Evolutionary conservation across 345 rosid genomes (phyloP).

Genomic region (Hypericum androsaemum): DNA sequence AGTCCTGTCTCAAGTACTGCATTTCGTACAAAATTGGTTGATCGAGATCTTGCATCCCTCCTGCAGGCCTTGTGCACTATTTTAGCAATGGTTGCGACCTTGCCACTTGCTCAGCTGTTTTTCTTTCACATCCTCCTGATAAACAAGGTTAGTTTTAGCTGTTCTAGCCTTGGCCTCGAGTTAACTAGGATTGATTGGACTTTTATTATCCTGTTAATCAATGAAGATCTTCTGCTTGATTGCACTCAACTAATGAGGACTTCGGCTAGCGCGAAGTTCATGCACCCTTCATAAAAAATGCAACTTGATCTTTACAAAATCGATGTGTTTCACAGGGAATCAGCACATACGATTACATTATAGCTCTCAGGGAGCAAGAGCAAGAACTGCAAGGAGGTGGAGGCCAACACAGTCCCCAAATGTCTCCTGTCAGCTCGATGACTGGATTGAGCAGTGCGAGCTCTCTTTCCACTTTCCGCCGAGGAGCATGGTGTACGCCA

Average conservation of each 20-base stretch:
- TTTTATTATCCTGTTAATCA: no score
- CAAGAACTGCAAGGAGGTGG: conserved; percentile 85
- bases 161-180: not conserved
- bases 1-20: not conserved
- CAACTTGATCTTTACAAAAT: no score
- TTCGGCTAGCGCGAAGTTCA: no score
- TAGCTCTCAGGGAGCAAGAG: conserved; percentile 94
- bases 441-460: conserved; percentile 97
- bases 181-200: not conserved
- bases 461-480: conserved; percentile 82
- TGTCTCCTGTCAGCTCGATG: conserved; percentile 91
- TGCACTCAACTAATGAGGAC: no score
- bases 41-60: not conserved
- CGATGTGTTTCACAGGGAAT: conserved; percentile 47
- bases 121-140: conserved; percentile 92
- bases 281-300: no score
- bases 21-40: conserved; percentile 1
- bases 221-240: no score
- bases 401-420: conserved; percentile 88
- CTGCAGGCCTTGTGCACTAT: conserved; percentile 73
- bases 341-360: conserved; percentile 94
- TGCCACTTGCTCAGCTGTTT: conserved; percentile 94
- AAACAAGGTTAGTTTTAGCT: conserved; percentile 47
- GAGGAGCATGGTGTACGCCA: conserved; percentile 99
- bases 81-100: conserved; percentile 87